These are phyloP conservation scores for Gypsophila paniculata DNA, from an alignment of 179 eudicot species.

Conservation along the genomic window DNA sequence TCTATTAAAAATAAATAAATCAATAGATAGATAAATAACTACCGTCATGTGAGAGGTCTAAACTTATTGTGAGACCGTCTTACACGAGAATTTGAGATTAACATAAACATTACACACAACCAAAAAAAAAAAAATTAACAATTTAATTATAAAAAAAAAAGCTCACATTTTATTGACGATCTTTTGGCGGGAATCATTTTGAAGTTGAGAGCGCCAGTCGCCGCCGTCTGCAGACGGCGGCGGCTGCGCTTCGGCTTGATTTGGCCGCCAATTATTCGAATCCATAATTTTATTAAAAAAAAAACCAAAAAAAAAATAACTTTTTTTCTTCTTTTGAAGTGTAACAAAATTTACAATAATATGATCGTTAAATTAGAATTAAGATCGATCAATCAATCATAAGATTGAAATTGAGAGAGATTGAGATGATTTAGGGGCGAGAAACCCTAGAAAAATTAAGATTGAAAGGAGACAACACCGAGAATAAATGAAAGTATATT, in stretches of 20 bases:
- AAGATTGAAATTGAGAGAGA: too few relatives aligned
- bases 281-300: conserved; percentile 4
- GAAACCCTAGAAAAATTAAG: not conserved
- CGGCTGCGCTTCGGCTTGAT: conserved; percentile 24
- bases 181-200: conserved; percentile 32
- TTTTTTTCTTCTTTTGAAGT: not conserved
- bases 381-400: not conserved
- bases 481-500: too few relatives aligned
- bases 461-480: too few relatives aligned
- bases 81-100: too few relatives aligned
- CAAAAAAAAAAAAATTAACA: not conserved
- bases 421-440: not conserved
- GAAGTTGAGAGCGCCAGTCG: conserved; percentile 36
- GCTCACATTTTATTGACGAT: conserved; percentile 37
- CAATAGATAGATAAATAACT: not conserved
- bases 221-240: conserved; percentile 26
- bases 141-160: not conserved
- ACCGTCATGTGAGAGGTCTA: too few relatives aligned
- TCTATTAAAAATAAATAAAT: not conserved
- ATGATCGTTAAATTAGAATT: not conserved
- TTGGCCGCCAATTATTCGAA: conserved; percentile 20
- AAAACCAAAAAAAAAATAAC: too few relatives aligned
- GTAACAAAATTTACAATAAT: not conserved
- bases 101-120: not conserved
- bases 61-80: too few relatives aligned